These are phyloP conservation scores for Globisporangium rhizosaccharum DNA, from an alignment of 352 stramenopile genomes.

Conservation along the genomic window DNA sequence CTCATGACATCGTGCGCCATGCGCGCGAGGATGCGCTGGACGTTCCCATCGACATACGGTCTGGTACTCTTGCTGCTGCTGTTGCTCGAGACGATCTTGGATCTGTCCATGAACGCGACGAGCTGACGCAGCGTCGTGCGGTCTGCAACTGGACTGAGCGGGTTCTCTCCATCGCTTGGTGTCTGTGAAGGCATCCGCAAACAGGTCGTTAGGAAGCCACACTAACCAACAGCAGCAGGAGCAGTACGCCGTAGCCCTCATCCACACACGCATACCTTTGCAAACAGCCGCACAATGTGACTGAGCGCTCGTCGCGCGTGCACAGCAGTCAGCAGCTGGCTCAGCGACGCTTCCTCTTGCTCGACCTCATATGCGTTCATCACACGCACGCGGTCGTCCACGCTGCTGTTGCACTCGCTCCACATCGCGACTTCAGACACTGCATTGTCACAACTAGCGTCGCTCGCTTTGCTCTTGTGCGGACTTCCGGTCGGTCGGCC, in stretches of 20 bases:
- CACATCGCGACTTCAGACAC: conserved; percentile 50
- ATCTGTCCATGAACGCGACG: conserved; percentile 38
- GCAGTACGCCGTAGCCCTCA: no score
- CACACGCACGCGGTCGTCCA: conserved; percentile 51
- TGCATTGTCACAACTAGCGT: conserved; percentile 14
- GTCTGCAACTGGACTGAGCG: conserved; percentile 52
- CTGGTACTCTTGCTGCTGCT: not conserved
- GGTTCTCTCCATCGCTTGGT: conserved; percentile 25
- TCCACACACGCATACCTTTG: conserved; percentile 16
- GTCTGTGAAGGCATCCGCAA: conserved; percentile 9
- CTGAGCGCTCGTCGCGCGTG: conserved; percentile 61
- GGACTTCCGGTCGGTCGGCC: conserved; percentile 32
- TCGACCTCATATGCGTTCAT: conserved; percentile 66
- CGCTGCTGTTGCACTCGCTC: conserved; percentile 58
- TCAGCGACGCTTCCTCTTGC: conserved; percentile 53
- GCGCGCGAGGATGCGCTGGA: conserved; percentile 66
- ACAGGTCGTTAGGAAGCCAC: not conserved
- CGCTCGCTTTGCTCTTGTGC: conserved; percentile 31
- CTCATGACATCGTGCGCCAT: conserved; percentile 38
- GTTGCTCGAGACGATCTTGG: conserved; percentile 2
- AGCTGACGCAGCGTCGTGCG: conserved; percentile 64
- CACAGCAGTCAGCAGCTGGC: conserved; percentile 51
- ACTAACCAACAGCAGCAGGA: no score
- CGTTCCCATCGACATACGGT: conserved; percentile 15
- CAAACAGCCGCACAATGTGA: conserved; percentile 64